phyloP scores from a whole-genome alignment of 371 early-diverging fungal species.

The Mucor indicus region DNA sequence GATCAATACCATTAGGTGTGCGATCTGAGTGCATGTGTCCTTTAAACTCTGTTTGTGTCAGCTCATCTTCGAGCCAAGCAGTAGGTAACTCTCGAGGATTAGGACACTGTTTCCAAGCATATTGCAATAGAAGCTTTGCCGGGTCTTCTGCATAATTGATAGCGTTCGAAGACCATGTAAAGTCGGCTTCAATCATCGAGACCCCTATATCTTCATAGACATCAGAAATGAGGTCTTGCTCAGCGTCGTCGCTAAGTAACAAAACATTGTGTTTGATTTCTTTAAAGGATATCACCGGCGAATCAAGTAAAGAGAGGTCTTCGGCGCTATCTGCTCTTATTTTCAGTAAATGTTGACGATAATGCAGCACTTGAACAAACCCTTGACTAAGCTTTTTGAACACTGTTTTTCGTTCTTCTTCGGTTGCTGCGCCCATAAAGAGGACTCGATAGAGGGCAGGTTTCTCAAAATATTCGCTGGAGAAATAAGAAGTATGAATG shows the following conservation, averaged over 20 bases:
- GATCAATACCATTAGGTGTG: constrained; percentile 44
- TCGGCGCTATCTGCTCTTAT: not conserved
- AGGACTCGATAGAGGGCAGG: constrained; percentile 33
- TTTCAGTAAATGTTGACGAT: not conserved
- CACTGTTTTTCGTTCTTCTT: constrained; percentile 26
- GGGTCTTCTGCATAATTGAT: constrained; percentile 11
- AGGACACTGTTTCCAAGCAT: constrained; percentile 29
- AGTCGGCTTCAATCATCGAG: constrained; percentile 49
- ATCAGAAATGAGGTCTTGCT: constrained; percentile 14
- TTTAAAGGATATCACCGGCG: constrained; percentile 15
- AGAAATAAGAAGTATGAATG: constrained; percentile 6
- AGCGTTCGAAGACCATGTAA: constrained; percentile 29
- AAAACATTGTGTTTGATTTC: constrained; percentile 35
- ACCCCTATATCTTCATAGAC: constrained; percentile 43
- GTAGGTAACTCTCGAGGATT: constrained; percentile 19
- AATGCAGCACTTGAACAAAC: constrained; percentile 18
- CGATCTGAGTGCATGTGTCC: constrained; percentile 34
- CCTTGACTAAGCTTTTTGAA: constrained; percentile 36
- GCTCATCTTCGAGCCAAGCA: constrained; percentile 2
- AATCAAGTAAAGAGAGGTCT: not conserved
- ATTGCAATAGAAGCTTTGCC: constrained; percentile 16
- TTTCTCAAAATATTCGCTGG: constrained; percentile 19
- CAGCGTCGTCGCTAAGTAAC: constrained; percentile 15
- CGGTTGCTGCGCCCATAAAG: constrained; percentile 35
- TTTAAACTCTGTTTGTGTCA: constrained; percentile 2